Conservation (phyloP, 257 asterid species). For the Hygrophila difformis region DNA sequence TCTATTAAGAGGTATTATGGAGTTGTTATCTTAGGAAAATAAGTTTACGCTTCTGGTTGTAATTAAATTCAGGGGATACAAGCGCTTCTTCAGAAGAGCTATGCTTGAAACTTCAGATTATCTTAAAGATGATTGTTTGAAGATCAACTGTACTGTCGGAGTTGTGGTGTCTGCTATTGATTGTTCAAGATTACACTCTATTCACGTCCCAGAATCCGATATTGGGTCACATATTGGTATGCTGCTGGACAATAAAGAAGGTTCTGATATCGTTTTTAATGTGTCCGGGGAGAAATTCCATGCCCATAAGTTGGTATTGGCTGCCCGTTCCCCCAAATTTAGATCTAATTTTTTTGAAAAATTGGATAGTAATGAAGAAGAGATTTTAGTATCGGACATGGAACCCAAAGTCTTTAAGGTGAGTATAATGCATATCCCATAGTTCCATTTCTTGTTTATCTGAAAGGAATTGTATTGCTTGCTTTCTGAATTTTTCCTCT, state of each 20-base stretch:
- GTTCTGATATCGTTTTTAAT: conserved; percentile 67
- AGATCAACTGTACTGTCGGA: conserved; percentile 97
- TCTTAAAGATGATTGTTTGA: conserved; percentile 96
- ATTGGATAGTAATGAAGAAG: conserved; percentile 45
- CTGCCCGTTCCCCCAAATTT: conserved; percentile 81
- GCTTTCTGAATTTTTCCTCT: no score
- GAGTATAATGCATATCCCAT: conserved; percentile 8
- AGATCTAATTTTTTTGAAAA: conserved; percentile 56
- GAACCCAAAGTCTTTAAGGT: conserved; percentile 95
- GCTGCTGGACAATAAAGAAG: conserved; percentile 78
- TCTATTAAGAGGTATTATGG: neutral
- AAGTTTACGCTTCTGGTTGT: neutral
- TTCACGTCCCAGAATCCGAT: conserved; percentile 87
- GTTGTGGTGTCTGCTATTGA: conserved; percentile 91
- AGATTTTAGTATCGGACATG: conserved; percentile 58
- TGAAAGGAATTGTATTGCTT: no score
- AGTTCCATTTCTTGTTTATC: neutral
- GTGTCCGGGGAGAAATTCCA: conserved; percentile 75
- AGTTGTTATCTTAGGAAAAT: neutral
- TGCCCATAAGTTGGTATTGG: conserved; percentile 90
- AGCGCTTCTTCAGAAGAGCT: conserved; percentile 82
- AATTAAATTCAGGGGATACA: conserved; percentile 71
- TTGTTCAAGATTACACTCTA: conserved; percentile 69
- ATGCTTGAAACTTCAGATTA: conserved; percentile 84
- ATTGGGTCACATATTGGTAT: conserved; percentile 81